Evolutionary conservation across 352 stramenopile species (phyloP), one percentile per base, ranked within the genome.

Genomic region (Pythium grandisporangium): DNA sequence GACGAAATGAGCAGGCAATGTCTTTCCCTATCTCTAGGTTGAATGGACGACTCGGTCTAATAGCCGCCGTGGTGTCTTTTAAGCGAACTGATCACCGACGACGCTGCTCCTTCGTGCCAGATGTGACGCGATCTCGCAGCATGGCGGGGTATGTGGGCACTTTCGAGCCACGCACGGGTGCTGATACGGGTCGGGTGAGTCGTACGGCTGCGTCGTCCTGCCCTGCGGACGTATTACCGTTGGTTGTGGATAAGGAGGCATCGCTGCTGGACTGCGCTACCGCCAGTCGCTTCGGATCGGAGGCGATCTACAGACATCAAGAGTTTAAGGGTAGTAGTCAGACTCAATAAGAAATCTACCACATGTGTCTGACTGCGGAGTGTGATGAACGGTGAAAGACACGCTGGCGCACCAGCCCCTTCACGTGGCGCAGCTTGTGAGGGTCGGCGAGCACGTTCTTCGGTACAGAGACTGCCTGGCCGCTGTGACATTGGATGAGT

Each of bases 391-490:
- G n/a, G n/a, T n/a, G n/a, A n/a, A n/a, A n/a, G n/a, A n/a, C n/a
- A 32, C 10, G 27, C 20, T 22, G 21, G 30, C 68, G 14, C 54
- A 92, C 70, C 38, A 92, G 58, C 1, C 71, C 66, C 58, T 89
- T 89, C 21, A 90, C 34, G 19, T 82, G 60, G 8, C 74, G 73
- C 6, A 90, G 46, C 33, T 88, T 90, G 19, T 51, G 63, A 12
- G 59, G 48, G 27, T 92, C 76, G 0, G 76, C 70, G 12, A 92
- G 50, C n/a, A 92, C 68, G 55, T 87, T 85, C 45, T 83, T 88
- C 24, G 73, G 75, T 24, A 38, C 42, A 6, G 50, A n/a, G 4
- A 53, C 17, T 14, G 44, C 19, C 46, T 52, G 13, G 6, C 52
- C 52, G n/a, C 52, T 61, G 20, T n/a, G n/a, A n/a, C n/a, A n/a